Percentiles rank a stretch among this genome's conserved stretches.
phyloP scores from a whole-genome alignment of 2,329 filamentous ascomycete genomes.

The Fusarium continuum region DNA sequence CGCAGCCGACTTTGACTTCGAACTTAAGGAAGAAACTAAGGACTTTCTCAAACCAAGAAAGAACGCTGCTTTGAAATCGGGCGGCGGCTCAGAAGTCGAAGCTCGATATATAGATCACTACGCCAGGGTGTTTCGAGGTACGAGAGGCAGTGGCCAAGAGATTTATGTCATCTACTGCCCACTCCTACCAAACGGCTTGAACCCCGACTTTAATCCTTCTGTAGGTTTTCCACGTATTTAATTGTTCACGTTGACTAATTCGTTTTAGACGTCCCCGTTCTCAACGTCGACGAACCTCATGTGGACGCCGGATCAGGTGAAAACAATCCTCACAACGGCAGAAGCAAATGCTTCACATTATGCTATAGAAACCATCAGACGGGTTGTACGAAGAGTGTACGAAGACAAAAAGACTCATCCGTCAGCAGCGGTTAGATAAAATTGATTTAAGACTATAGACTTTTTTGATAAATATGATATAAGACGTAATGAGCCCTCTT shows the following conservation, averaged over 20 bases:
- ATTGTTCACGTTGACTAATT: fast-evolving
- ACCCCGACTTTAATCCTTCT: conserved; percentile 22
- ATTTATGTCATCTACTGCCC: conserved; percentile 37
- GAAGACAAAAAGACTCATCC: conserved; percentile 2
- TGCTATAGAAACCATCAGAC: conserved; percentile 22
- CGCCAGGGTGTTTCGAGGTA: conserved; percentile 28
- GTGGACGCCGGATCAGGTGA: conserved; percentile 35
- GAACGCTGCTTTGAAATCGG: fast-evolving
- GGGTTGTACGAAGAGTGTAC: conserved; percentile 26
- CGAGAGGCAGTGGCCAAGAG: neutral
- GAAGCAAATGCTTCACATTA: conserved; percentile 24
- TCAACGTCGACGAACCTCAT: conserved; percentile 40
- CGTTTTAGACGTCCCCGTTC: conserved; percentile 11
- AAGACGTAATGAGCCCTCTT: neutral
- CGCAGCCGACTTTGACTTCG: conserved; percentile 30
- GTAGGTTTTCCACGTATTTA: conserved; percentile 1
- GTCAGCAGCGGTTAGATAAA: neutral
- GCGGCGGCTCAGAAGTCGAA: neutral
- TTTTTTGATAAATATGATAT: neutral
- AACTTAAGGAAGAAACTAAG: neutral
- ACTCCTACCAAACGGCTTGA: conserved; percentile 15
- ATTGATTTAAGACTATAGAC: neutral
- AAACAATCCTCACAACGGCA: conserved; percentile 1
- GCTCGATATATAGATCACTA: conserved; percentile 3
- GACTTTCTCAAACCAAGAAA: neutral